Base-by-base conservation (phyloP, 495 filamentous ascomycete genomes). In the Hyphodiscus hymeniophilus region DNA sequence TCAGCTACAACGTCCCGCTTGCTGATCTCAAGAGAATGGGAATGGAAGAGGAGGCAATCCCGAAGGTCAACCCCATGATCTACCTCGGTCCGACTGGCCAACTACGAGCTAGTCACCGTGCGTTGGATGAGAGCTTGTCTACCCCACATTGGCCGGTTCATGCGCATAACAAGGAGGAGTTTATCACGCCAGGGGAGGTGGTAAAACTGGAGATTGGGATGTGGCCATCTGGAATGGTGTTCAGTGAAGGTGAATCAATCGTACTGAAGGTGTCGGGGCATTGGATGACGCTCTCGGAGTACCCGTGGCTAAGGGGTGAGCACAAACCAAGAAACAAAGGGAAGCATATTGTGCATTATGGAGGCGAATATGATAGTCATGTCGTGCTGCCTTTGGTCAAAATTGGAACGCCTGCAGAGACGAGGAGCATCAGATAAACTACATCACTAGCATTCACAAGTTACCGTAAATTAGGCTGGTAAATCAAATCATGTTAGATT, bases 1-100 rank as follows among this genome's bases (percentile, higher is more conserved):
- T 61, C 46, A 56, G 62, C 35, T 45, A 66, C 10, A 67, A 69
- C 45, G 59, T 72, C 41, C 63, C 67, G 8, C 54, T 59, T 7
- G 23, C 50, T 16, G 45, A 17, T 21, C 26, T 45, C 18, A 11
- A 10, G 13, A 32, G n/a, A 10, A 10, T 5, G 6, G 42, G 56
- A 56, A 7, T 4, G 13, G 10, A 4, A 5, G 3, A 32, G 8
- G 42, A 45, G 13, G 28, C 30, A 7, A 23, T 45, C 8, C 42
- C 42, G 3, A 17, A 33, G 17, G 42, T 15, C 11, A 45, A 59
- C 60, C 0, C 45, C 60, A 34, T 21, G 38, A 23, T 7, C 5
- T 58, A 68, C 44, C 36, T 59, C 12, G 66, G 65, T 1, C 57
- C 63, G 3, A 45, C 54, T 11, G 67, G 66, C 4, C 58, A 64